A percentile compares a stretch with the other conserved stretches of the same genome.
Conservation (phyloP, 2,329 filamentous ascomycete genomes). For the Neonectria punicea region DNA sequence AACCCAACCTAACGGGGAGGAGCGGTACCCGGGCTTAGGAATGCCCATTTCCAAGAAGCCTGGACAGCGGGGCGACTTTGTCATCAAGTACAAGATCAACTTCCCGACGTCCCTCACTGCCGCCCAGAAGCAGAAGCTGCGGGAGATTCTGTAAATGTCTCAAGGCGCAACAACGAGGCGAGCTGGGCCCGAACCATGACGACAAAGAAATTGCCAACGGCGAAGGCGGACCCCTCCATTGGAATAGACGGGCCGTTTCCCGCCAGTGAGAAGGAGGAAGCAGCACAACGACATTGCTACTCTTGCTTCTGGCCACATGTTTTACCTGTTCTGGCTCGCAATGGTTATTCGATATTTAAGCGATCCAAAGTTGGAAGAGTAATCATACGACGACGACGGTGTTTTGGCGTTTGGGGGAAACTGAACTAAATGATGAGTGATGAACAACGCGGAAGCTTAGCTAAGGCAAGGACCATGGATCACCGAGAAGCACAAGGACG, state of each 20-base stretch:
- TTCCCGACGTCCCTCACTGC: conserved; percentile 84
- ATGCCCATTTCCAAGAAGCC: conserved; percentile 97
- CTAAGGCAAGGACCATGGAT: conserved; percentile 5
- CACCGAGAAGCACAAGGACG: conserved; percentile 4
- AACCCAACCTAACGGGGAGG: conserved; percentile 84
- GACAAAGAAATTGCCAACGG: background rate
- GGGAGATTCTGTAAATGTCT: conserved; percentile 73
- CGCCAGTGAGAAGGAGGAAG: background rate
- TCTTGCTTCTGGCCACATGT: background rate
- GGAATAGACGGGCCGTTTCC: background rate
- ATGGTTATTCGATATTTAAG: conserved; percentile 3
- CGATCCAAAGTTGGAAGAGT: conserved; percentile 6
- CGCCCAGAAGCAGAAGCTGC: conserved; percentile 82
- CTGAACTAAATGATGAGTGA: conserved; percentile 37
- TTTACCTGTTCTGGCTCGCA: background rate
- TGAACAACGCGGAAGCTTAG: conserved; percentile 24
- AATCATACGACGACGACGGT: conserved; percentile 31
- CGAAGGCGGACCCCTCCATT: background rate
- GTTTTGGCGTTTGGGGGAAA: conserved; percentile 36
- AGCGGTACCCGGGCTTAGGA: conserved; percentile 84
- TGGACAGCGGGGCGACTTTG: conserved; percentile 83
- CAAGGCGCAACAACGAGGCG: background rate
- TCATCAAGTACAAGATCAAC: conserved; percentile 91
- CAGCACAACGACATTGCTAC: background rate
- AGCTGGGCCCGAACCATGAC: background rate